Conservation (phyloP, 352 stramenopile species). For the Phytophthora nicotianae region DNA sequence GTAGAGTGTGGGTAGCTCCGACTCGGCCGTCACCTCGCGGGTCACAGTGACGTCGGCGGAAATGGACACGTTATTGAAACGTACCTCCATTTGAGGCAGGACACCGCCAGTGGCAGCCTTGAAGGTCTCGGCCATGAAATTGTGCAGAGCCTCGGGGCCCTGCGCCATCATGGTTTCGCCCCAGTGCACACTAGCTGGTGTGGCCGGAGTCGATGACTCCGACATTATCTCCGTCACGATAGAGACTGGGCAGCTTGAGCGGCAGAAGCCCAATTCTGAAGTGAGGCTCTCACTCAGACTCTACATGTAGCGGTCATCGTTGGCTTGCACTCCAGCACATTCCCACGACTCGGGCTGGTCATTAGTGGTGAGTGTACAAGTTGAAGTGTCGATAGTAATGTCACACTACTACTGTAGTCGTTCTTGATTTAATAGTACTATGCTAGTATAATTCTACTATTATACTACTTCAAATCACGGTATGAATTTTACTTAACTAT, state of each 20-base stretch:
- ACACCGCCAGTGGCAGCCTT: conserved; percentile 43
- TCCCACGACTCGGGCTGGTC: background rate
- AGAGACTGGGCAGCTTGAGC: conserved; percentile 10
- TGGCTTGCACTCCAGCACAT: background rate
- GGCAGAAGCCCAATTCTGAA: conserved; percentile 21
- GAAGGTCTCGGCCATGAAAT: conserved; percentile 39
- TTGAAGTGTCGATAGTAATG: background rate
- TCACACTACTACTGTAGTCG: too few species aligned
- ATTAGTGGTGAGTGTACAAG: background rate
- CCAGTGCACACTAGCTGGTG: conserved; percentile 30
- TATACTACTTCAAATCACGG: background rate
- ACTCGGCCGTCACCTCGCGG: conserved; percentile 27
- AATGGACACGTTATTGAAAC: conserved; percentile 53
- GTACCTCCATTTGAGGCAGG: conserved; percentile 67
- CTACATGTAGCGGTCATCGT: background rate
- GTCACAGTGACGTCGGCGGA: conserved; percentile 36
- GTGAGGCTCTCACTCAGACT: conserved; percentile 11
- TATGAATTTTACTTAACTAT: too few species aligned
- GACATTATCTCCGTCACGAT: conserved; percentile 15
- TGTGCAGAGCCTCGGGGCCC: conserved; percentile 44
- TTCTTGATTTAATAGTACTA: background rate
- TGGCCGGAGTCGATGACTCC: conserved; percentile 20
- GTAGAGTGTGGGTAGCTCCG: conserved; percentile 42
- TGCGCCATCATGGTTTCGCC: conserved; percentile 27
- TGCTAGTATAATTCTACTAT: background rate